These are phyloP conservation scores for Geotrichum siamense DNA, from an alignment of 1,139 yeast genomes.

Conservation along the genomic window DNA sequence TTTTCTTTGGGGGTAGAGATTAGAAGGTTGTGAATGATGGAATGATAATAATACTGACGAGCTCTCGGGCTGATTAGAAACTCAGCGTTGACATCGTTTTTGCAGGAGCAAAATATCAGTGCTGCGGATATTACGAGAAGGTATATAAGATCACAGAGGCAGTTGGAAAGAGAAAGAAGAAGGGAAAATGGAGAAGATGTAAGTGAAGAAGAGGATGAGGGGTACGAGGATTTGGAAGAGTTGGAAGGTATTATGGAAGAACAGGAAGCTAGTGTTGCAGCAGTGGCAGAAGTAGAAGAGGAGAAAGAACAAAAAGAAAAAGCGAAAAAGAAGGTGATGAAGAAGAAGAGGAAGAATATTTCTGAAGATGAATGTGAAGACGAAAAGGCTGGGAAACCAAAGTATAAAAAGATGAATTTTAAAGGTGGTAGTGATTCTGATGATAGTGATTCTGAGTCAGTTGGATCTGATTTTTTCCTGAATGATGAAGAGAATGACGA, in stretches of 20 bases:
- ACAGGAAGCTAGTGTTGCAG: neutral
- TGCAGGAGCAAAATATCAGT: constrained; percentile 53
- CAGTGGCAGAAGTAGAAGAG: constrained; percentile 3
- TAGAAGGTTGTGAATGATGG: neutral
- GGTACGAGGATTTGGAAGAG: constrained; percentile 12
- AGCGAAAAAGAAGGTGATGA: neutral
- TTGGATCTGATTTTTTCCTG: neutral
- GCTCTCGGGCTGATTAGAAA: too few relatives aligned
- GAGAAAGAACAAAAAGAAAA: neutral
- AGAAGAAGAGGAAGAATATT: neutral
- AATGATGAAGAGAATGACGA: constrained; percentile 24
- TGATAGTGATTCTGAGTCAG: constrained; percentile 11
- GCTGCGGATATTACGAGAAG: constrained; percentile 64
- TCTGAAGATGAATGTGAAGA: neutral
- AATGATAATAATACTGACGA: neutral
- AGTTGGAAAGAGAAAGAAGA: constrained; percentile 25
- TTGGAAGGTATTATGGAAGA: constrained; percentile 16
- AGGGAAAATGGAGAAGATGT: constrained; percentile 17
- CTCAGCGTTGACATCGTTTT: constrained; percentile 40
- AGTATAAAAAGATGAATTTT: constrained; percentile 6
- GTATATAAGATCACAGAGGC: constrained; percentile 37
- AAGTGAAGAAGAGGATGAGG: constrained; percentile 17
- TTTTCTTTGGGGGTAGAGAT: neutral
- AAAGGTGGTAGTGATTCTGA: constrained; percentile 17
- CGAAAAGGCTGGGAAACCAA: neutral